phyloP scores from a whole-genome alignment of 768 basidiomycete genomes.

The Grammothele lineata region DNA sequence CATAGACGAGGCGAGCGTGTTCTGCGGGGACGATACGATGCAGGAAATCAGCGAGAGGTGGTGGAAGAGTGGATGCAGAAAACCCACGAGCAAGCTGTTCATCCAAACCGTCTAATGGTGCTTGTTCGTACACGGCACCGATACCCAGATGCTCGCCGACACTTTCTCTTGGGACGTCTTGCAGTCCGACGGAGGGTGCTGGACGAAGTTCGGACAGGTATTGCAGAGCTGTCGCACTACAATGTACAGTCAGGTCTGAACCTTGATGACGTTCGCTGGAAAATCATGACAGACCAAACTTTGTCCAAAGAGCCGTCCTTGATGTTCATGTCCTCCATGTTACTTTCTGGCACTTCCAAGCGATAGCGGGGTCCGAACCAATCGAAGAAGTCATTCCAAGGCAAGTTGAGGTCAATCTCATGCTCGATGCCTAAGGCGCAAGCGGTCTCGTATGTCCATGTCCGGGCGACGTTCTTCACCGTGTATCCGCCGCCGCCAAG shows the following conservation, averaged over 20 bases:
- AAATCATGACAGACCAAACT: conserved; percentile 74
- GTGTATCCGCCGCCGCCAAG: conserved; percentile 97
- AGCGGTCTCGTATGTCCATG: conserved; percentile 97
- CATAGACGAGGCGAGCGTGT: conserved; percentile 59
- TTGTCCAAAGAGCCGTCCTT: conserved; percentile 75
- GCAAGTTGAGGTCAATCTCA: conserved; percentile 70
- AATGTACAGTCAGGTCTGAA: background rate
- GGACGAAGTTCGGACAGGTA: conserved; percentile 56
- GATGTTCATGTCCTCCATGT: conserved; percentile 92
- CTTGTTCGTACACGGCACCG: conserved; percentile 41
- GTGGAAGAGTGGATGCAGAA: background rate
- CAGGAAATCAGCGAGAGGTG: background rate
- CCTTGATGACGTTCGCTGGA: background rate
- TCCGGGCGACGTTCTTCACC: conserved; percentile 90
- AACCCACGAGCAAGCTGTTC: conserved; percentile 63
- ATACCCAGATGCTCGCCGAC: conserved; percentile 62
- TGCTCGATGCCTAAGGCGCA: conserved; percentile 90
- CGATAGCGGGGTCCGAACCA: conserved; percentile 97
- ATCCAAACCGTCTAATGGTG: conserved; percentile 56
- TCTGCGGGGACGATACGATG: conserved; percentile 48
- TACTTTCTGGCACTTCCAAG: conserved; percentile 85
- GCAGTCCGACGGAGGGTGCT: conserved; percentile 85
- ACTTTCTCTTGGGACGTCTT: conserved; percentile 73
- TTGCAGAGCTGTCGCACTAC: conserved; percentile 31
- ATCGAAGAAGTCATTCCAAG: conserved; percentile 90